A percentile compares a stretch with the other conserved stretches of the same genome.
Conservation (phyloP, 768 basidiomycete genomes). For the Hydnomerulius pinastri region DNA sequence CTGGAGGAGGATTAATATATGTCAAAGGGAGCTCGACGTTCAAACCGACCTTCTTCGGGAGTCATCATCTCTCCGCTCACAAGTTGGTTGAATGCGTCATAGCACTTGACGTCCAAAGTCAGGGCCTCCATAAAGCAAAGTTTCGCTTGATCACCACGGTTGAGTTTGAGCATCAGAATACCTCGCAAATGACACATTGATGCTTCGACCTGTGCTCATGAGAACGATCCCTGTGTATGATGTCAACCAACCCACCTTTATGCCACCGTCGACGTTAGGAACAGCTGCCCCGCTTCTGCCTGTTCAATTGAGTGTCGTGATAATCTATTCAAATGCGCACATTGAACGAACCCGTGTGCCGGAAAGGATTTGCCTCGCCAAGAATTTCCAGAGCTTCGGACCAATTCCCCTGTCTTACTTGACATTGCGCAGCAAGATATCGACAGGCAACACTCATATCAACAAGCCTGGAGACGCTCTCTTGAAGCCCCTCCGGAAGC, state of each 20-base stretch:
- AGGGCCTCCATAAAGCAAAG: constrained; percentile 96
- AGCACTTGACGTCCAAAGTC: constrained; percentile 93
- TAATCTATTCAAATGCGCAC: not conserved
- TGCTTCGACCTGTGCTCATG: constrained; percentile 77
- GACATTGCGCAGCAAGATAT: constrained; percentile 95
- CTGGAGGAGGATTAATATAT: constrained; percentile 42
- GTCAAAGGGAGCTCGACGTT: not conserved
- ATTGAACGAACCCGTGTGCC: constrained; percentile 55
- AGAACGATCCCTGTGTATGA: constrained; percentile 2
- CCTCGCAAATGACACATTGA: constrained; percentile 97
- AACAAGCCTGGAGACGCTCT: constrained; percentile 74
- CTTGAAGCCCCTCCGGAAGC: constrained; percentile 62
- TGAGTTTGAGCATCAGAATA: constrained; percentile 90
- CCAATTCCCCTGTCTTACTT: constrained; percentile 91
- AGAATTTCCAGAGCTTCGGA: constrained; percentile 89
- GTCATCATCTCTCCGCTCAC: constrained; percentile 95
- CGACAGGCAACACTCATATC: constrained; percentile 96
- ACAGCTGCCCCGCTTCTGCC: constrained; percentile 69
- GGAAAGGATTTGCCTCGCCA: constrained; percentile 90
- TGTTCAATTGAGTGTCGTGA: constrained; percentile 23
- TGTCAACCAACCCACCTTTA: constrained; percentile 66
- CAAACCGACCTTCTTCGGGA: constrained; percentile 85
- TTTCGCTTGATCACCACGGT: constrained; percentile 89
- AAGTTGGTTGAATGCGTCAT: constrained; percentile 91
- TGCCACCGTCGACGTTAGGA: constrained; percentile 86